phyloP scores from a whole-genome alignment of 1,139 yeast genomes.

The Blastobotrys illinoisensis region DNA sequence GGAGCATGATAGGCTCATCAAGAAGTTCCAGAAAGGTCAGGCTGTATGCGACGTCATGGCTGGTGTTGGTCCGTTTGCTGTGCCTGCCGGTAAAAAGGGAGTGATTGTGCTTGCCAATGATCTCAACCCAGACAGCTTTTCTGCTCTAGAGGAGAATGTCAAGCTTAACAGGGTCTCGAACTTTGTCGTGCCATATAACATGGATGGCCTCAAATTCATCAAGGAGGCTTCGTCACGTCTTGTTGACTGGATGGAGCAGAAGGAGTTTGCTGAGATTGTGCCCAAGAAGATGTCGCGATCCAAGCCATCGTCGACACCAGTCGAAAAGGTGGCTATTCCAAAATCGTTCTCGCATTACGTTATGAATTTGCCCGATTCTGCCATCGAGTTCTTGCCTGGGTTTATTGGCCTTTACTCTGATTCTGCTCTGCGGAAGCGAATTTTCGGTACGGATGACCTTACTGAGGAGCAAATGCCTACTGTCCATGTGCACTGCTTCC shows the following conservation, averaged over 20 bases:
- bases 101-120: constrained; percentile 87
- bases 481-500: constrained; percentile 89
- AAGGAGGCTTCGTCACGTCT: constrained; percentile 51
- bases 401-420: constrained; percentile 63
- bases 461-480: constrained; percentile 47
- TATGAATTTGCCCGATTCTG: constrained; percentile 94
- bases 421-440: constrained; percentile 31
- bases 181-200: constrained; percentile 59
- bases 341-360: constrained; percentile 64
- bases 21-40: constrained; percentile 49
- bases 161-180: constrained; percentile 53
- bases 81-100: constrained; percentile 87
- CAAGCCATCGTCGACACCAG: constrained; percentile 16
- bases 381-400: constrained; percentile 75
- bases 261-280: constrained; percentile 19
- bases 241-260: constrained; percentile 28
- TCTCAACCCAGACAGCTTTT: constrained; percentile 80
- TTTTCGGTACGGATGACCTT: constrained; percentile 21
- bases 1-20: constrained; percentile 81
- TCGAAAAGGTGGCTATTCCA: constrained; percentile 43
- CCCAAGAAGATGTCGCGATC: constrained; percentile 23
- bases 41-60: constrained; percentile 95
- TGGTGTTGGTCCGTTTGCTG: constrained; percentile 97
- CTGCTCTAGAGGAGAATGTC: constrained; percentile 63
- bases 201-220: constrained; percentile 83